phyloP scores from a whole-genome alignment of 257 asterid species.

The Ballota nigra region DNA sequence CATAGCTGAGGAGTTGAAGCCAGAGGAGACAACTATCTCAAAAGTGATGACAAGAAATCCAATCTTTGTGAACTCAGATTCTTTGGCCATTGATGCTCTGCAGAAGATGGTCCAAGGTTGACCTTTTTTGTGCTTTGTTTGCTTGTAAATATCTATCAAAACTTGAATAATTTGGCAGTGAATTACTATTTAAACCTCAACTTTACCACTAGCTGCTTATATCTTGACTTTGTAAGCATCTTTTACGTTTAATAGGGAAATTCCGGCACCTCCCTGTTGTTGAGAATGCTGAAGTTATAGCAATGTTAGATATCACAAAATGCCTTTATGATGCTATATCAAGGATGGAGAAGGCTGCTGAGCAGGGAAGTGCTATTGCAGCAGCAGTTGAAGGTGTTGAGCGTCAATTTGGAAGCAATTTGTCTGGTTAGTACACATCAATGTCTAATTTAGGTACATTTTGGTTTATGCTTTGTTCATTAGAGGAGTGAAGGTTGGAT shows the following conservation, averaged over 20 bases:
- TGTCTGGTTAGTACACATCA: slow-evolving; percentile 57
- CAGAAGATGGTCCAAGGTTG: slow-evolving; percentile 99
- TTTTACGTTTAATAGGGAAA: slow-evolving; percentile 53
- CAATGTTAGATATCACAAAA: slow-evolving; percentile 85
- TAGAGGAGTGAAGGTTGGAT: neutral
- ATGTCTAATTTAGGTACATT: neutral
- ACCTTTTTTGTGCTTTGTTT: neutral
- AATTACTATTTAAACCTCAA: neutral
- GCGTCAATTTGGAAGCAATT: slow-evolving; percentile 83
- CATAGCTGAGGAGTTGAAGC: slow-evolving; percentile 89
- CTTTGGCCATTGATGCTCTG: slow-evolving; percentile 93
- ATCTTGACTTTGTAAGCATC: neutral
- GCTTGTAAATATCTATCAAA: neutral
- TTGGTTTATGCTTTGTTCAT: neutral
- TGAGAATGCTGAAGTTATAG: slow-evolving; percentile 98
- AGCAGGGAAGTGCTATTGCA: slow-evolving; percentile 96
- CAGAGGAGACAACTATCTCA: slow-evolving; percentile 76
- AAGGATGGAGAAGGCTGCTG: slow-evolving; percentile 98
- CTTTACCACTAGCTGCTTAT: slow-evolving; percentile 14
- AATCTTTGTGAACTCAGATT: slow-evolving; percentile 78
- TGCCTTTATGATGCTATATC: slow-evolving; percentile 97
- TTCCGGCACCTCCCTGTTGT: slow-evolving; percentile 98
- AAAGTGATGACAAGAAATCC: slow-evolving; percentile 97
- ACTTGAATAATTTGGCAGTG: slow-evolving; percentile 15
- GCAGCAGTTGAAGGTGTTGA: slow-evolving; percentile 99